Base-by-base conservation (phyloP, 2,329 filamentous ascomycete species). In the Botryotinia calthae region DNA sequence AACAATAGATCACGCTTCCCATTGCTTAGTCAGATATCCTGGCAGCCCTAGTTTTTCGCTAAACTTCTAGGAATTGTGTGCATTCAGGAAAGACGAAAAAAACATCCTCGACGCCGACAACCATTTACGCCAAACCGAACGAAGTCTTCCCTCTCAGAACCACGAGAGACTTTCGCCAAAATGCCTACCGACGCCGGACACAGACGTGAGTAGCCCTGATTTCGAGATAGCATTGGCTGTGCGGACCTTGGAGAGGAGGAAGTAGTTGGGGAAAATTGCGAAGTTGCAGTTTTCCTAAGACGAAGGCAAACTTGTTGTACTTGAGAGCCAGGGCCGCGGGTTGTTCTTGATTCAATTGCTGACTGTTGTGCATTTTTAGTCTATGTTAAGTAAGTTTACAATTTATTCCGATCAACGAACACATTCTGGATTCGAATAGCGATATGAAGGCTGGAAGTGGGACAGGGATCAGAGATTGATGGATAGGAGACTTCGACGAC, bases 141-240 rank as follows among this genome's bases (percentile, higher is more conserved):
- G 76, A 79, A 79, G 77, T 79, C 77, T 79, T 78, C 75, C 75
- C 80, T 82, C 81, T 79, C 80, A 82, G 80, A 82, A 82, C 83
- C 72, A 56, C 82, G 83, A 84, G 84, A 84, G 81, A 84, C 78
- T 81, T 81, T 83, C 85, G 85, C 86, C 91, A 94, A 89, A 85
- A 96, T 96, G 93, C 89, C 91, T 92, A 91, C 92, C 83, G 92
- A 93, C 90, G 88, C 91, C 84, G 92, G 92, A 86, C 92, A 95
- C 90, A 90, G 93, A 92, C 88, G 93, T 95, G 87, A 93, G 93
- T 93, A 79, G 31, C 77, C 75, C 76, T 72, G 48, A 63, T 63
- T 67, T 34, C 22, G 46, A 31, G 25, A 54, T 54, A 54, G 40
- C 46, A 56, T 42, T 64, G 42, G 73, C 34, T 59, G 46, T 31